Base-by-base conservation (phyloP, 192 early-diverging fungal genomes). In the Irineochytrium annulatum region DNA sequence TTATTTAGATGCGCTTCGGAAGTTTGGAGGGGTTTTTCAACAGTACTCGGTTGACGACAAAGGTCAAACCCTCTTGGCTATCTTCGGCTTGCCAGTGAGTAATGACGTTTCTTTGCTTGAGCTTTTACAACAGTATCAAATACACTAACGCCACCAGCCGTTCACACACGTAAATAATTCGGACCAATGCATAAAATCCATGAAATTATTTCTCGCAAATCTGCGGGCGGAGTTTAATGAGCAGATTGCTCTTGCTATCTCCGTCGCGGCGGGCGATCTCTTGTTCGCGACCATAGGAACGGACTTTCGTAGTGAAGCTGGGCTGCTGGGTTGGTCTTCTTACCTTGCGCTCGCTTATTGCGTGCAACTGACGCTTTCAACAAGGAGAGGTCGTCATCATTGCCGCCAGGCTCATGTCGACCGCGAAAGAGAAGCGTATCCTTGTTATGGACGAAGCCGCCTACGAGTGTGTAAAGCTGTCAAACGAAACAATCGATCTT, bases 1-100 rank as follows among this genome's bases (percentile, higher is more conserved):
- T n/a, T n/a, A n/a, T n/a, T n/a, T n/a, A n/a, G n/a, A n/a, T n/a
- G n/a, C 13, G 13, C 11, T 49, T 24, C 13, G 6, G 11, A 8
- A 20, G 13, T 24, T 22, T 24, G 46, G 46, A 14, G 46, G 46
- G 24, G 46, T 49, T 5, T 49, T 49, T 24, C 46, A 49, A 22
- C 46, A 49, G 26, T 49, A 49, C 22, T 49, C 46, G 8, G 46
- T 49, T 6, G 46, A 49, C 24, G 46, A 49, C 24, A 49, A 49
- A 22, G 46, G 46, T 6, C 46, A 49, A 24, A 49, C 46, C 11
- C 11, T 49, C 6, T 24, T 49, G 6, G 46, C 46, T 17, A 6
- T 22, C 46, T 49, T 49, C 24, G 46, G 46, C 6, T 22, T 49
- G 6, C 46, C 46, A 24, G 46, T 49, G 13, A 8, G 46, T 49